Evolutionary conservation across 2,329 filamentous ascomycete species (phyloP), one percentile per base, ranked within the genome.

Genomic region (Aspergillus candidus): DNA sequence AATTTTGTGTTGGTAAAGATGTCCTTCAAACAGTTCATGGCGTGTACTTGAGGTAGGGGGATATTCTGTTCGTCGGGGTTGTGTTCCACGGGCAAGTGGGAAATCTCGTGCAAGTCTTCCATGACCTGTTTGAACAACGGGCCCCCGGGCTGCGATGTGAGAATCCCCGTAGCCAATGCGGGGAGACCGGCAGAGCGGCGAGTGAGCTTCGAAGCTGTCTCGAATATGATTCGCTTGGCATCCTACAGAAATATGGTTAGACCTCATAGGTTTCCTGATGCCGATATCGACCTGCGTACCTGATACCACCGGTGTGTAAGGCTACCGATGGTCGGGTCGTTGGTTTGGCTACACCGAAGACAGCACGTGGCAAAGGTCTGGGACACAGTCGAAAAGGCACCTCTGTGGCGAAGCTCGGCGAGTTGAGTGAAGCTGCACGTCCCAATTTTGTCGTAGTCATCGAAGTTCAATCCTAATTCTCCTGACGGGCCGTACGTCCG

Each of bases 381-480:
- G 0, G 91, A 86, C 2, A 97, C 93, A 0, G 91, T 91, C 0
- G 88, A 93, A 59, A 97, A 94, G 6, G 93, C 93, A 44, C 93
- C 93, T 45, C 93, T 79, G 64, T 98, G 93, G 33, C 93, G 80
- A 27, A 98, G 73, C 41, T 80, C 86, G 0, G 88, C 81, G 7
- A 98, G 74, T 59, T 98, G 88, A 2, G 79, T 79, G 59, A 96
- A 94, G 12, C 87, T 84, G 6, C 94, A 69, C 32, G 79, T 73
- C 7, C 89, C 89, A 32, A 91, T 78, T 7, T 69, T 71, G 32
- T 79, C 73, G 49, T 89, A 86, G 1, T 83, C 73, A 1, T 73
- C 66, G 8, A 63, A 67, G 2, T 76, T 75, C n/a, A 72, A 65
- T 0, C 82, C 71, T 22, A 66, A 61, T 3, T 70, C 50, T 10